Evolutionary conservation across 352 stramenopile species (phyloP).

Genomic region (Globisporangium polare): DNA sequence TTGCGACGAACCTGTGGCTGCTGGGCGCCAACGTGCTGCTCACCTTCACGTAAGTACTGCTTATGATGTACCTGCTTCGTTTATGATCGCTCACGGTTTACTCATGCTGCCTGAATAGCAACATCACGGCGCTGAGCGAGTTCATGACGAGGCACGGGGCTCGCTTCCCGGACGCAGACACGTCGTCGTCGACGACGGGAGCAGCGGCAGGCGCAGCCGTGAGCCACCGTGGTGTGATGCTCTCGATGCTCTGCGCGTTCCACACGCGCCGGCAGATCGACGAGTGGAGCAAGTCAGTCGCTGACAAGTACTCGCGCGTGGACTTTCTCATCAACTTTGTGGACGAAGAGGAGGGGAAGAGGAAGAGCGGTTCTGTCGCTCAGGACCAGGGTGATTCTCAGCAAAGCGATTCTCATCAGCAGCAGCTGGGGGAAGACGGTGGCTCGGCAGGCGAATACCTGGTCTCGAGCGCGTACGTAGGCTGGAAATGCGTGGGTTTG

Average conservation of each 20-base stretch:
- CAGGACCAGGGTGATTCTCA: background rate
- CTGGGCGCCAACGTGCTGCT: constrained; percentile 62
- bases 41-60: constrained; percentile 48
- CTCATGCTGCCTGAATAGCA: constrained; percentile 17
- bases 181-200: constrained; percentile 17
- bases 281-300: constrained; percentile 54
- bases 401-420: constrained; percentile 8
- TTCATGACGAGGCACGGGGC: constrained; percentile 56
- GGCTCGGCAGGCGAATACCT: background rate
- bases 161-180: constrained; percentile 38
- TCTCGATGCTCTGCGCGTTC: constrained; percentile 49
- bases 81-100: background rate
- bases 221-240: constrained; percentile 42
- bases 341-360: constrained; percentile 21
- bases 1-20: constrained; percentile 64
- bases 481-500: background rate
- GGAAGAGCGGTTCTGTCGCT: background rate
- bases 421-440: background rate
- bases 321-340: constrained; percentile 69
- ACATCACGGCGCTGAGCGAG: constrained; percentile 34
- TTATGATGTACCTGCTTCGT: too few relatives aligned
- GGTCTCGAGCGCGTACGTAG: constrained; percentile 13
- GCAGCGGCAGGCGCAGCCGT: background rate
- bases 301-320: constrained; percentile 54
- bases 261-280: constrained; percentile 43